Base-by-base conservation (phyloP, 768 basidiomycete species). In the Leucosporidium yakuticum region DNA sequence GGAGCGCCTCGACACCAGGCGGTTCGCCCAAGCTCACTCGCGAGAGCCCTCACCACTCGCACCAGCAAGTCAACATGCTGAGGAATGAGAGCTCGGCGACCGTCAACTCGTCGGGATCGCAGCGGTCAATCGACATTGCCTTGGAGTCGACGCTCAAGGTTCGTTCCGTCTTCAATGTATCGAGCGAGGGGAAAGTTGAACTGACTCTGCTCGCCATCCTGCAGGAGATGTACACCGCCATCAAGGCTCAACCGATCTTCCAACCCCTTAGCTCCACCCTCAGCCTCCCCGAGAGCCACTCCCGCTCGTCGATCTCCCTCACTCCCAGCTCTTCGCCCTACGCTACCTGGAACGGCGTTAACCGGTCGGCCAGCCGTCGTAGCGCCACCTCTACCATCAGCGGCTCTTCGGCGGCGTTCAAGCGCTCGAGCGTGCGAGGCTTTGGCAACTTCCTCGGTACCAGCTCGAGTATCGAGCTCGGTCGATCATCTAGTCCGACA, bases 221-320 rank as follows among this genome's bases (percentile, higher is more conserved):
- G 1, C 71, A 94, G 90, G 96, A 99, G 76, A 95, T 99, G 84
- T 99, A 93, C 81, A 85, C 83, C 73, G 87, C 92, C 12, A 87
- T 98, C 79, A 93, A 94, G 48, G 6, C 29, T 21, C 66, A 70
- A 50, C 71, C 74, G 2, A 69, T 75, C 44, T 71, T 69, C 63
- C 75, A 76, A 51, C 61, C 63, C 4, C 36, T 63, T n/a, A 48
- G 32, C 60, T 48, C 31, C 14, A 47, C 59, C 17, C 44, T 44
- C 36, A n/a, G 15, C 17, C 44, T n/a, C n/a, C 39, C 29, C 59
- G 20, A 27, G 17, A 44, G 15, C 25, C 25, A 47, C 23, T 62
- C 34, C 31, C 70, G 64, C 25, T 70, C 60, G 60, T 76, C 68
- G 15, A 44, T 68, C 51, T 60, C 55, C 25, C 71, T 73, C 29